Percentiles rank a stretch among this genome's conserved stretches.
phyloP scores from a whole-genome alignment of 1,139 yeast species.

The Geotrichum citri-aurantii region DNA sequence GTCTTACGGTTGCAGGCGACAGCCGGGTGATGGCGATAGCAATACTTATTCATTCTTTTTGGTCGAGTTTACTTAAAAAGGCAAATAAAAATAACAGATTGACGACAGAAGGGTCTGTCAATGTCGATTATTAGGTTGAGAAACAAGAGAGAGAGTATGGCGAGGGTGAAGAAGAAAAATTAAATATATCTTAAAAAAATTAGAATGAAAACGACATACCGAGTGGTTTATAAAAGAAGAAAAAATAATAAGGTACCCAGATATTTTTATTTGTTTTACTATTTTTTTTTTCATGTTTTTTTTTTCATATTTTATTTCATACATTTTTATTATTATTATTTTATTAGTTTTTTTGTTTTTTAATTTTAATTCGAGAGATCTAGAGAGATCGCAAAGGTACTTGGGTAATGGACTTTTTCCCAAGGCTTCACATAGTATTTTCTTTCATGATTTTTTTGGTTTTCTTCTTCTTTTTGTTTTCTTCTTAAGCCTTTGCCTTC shows the following conservation, averaged over 20 bases:
- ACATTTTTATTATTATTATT: no score
- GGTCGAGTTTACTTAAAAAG: slow-evolving; percentile 1
- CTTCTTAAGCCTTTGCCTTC: no score
- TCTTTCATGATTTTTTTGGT: no score
- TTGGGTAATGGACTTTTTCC: no score
- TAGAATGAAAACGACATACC: background rate
- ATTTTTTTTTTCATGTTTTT: background rate
- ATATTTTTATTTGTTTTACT: background rate
- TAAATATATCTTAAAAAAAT: no score
- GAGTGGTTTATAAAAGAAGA: background rate
- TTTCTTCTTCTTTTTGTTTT: no score
- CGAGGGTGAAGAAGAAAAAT: background rate
- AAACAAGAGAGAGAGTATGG: background rate
- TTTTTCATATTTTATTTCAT: no score
- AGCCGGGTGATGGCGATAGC: slow-evolving; percentile 91
- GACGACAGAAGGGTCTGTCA: background rate
- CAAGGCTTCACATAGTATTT: no score
- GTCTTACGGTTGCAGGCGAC: slow-evolving; percentile 63
- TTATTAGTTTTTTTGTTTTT: no score
- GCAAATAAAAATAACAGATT: no score
- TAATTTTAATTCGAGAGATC: no score
- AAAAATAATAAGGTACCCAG: background rate
- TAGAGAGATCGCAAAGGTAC: background rate
- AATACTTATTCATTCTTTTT: slow-evolving; percentile 39
- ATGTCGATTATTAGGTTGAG: background rate